Percentiles rank a stretch among this genome's conserved stretches.
phyloP scores from a whole-genome alignment of 768 basidiomycete genomes.

The Chalciporus sphaerocephalus region DNA sequence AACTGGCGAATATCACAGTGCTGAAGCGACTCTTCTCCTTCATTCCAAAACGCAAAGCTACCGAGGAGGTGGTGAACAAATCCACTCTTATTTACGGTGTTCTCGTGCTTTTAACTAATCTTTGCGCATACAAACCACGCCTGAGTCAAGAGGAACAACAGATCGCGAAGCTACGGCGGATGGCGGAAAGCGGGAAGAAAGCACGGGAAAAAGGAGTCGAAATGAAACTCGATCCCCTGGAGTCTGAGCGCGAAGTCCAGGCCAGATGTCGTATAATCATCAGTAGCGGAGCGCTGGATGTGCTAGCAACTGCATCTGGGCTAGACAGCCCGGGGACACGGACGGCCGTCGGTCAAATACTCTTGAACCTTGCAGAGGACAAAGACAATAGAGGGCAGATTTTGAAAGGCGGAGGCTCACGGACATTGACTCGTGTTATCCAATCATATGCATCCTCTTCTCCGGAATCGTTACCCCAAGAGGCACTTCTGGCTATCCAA shows the following conservation, averaged over 20 bases:
- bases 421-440: conserved; percentile 56
- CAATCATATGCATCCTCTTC: conserved; percentile 40
- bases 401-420: conserved; percentile 74
- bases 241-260: conserved; percentile 65
- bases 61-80: conserved; percentile 29
- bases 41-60: conserved; percentile 46
- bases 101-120: conserved; percentile 68
- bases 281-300: conserved; percentile 57
- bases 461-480: conserved; percentile 21
- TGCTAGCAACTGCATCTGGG: conserved; percentile 53
- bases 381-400: conserved; percentile 73
- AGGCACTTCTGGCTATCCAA: conserved; percentile 62
- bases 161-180: conserved; percentile 69
- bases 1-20: conserved; percentile 54
- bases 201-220: conserved; percentile 25
- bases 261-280: conserved; percentile 55
- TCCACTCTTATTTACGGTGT: conserved; percentile 72
- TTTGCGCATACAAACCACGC: conserved; percentile 65
- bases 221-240: conserved; percentile 38
- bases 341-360: conserved; percentile 50
- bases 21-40: conserved; percentile 55
- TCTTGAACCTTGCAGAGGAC: conserved; percentile 73
- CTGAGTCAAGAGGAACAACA: conserved; percentile 80
- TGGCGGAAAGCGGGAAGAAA: conserved; percentile 54
- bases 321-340: conserved; percentile 66